Base-by-base conservation (phyloP, 495 filamentous ascomycete genomes). In the Parachaetomium inaequale region DNA sequence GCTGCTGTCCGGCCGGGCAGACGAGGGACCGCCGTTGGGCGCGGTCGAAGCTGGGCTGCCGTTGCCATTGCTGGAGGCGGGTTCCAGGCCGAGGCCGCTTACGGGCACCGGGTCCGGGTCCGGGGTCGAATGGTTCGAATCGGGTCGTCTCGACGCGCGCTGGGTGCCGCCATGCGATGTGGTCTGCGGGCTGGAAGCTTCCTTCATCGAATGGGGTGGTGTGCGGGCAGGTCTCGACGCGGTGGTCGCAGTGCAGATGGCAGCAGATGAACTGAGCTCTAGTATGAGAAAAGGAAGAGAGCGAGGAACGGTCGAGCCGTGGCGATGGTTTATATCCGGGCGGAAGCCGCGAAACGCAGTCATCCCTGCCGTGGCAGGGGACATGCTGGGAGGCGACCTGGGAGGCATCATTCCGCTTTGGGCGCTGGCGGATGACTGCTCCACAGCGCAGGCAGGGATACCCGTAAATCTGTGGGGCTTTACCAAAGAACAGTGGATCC, bases 181-280 rank as follows among this genome's bases (percentile, higher is more conserved):
- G 53, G 26, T 29, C 47, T 54, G 28, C 17, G 43, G 36, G 23
- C 25, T 50, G 38, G 63, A 61, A 51, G 58, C 17, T 62, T 55
- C 63, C 63, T 66, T 66, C 63, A 66, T 66, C 63, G 63, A 66
- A 58, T 42, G 49, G 15, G 54, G 59, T 58, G 36, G 21, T 52
- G 25, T 15, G 23, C 8, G 3, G n/a, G 26, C 14, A n/a, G 15
- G 34, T 55, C 21, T 49, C 49, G 40, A 61, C 56, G 58, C 51
- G 40, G 21, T 47, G 50, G 54, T 45, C 61, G 61, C 23, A 21
- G 38, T 2, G 51, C n/a, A 26, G 52, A 28, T 34, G 38, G 51
- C 21, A 8, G 19, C 7, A 40, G 19, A 43, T 23, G 32, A 42
- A 46, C 32, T 31, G 26, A 43, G 28, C 26, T 14, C 11, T 19